Evolutionary conservation across 495 filamentous ascomycete species (phyloP), one percentile per base, ranked within the genome.

Genomic region (Pyronema omphalodes): DNA sequence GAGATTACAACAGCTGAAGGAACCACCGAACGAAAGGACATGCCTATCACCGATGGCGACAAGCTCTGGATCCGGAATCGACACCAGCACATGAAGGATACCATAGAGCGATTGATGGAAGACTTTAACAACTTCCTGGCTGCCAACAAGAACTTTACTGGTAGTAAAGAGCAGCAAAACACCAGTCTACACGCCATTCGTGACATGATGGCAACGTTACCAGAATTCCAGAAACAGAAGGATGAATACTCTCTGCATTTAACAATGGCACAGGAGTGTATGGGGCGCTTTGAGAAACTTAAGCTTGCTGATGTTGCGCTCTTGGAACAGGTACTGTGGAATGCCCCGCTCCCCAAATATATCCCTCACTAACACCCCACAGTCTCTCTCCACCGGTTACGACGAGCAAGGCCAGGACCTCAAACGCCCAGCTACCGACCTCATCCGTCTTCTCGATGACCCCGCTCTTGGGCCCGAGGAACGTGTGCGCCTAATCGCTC

Each of bases 191-290:
- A 88, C 70, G 86, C 83, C 46, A 95, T 98, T 66, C 88, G 87
- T 66, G 86, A 94, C 66, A 98, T 98, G 91, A 69, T 98, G 67
- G 91, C 84, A 9, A 89, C 88, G 39, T 71, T 98, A 55, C 87
- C 88, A 19, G 86, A 98, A 61, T 98, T 93, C 63, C 86, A 93
- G 54, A 82, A 86, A 64, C 83, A 88, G 70, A 94, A 96, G 68
- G 83, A 93, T 65, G 83, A 86, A 36, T 98, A 96, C 64, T 88
- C 91, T 0, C 73, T 98, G 34, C 91, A 98, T 67, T 71, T 98
- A 12, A 89, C 77, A 57, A 98, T 98, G 91, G 93, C 91, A n/a
- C 83, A 94, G 63, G 88, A 94, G 61, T 89, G 86, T 58, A 95
- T 96, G 91, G 84, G 84, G 55, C 74, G 81, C 43, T 98, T 96